Percentiles rank a stretch among this genome's conserved stretches.
These are phyloP conservation scores for Plectosphaerella plurivora DNA, from an alignment of 2,329 filamentous ascomycete genomes.

Conservation along the genomic window DNA sequence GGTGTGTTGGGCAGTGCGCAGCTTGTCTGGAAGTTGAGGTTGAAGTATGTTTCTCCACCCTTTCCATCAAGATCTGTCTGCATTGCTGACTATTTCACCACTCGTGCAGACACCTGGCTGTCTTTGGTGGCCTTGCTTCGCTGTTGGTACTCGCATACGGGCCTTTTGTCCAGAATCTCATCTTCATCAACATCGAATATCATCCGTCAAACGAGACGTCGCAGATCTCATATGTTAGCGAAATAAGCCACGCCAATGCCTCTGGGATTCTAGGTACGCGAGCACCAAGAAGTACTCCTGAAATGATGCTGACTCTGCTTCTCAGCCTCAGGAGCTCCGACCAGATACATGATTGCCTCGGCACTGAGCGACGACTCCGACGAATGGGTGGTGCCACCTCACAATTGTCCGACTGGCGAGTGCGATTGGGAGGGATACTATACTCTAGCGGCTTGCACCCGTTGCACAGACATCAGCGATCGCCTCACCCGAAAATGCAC, in stretches of 20 bases:
- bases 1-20: slow-evolving; percentile 4
- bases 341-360: neutral
- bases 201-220: neutral
- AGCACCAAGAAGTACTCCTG: no score
- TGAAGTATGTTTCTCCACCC: slow-evolving; percentile 6
- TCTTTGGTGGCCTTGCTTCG: slow-evolving; percentile 4
- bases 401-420: slow-evolving; percentile 1
- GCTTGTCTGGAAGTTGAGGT: slow-evolving; percentile 6
- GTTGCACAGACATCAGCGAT: slow-evolving; percentile 3
- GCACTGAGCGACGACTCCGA: neutral
- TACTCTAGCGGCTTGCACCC: slow-evolving; percentile 1
- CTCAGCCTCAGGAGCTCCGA: no score
- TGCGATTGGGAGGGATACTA: slow-evolving; percentile 1
- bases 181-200: neutral
- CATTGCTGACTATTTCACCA: no score
- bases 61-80: no score
- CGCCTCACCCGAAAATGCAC: neutral
- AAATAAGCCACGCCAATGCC: no score
- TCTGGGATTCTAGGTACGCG: no score
- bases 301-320: no score
- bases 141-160: slow-evolving; percentile 7
- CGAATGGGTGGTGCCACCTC: neutral
- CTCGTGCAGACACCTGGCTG: slow-evolving; percentile 6
- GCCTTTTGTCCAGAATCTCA: slow-evolving; percentile 7
- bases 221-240: neutral